phyloP scores from a whole-genome alignment of 345 rosid species.

The Eutrema heterophyllum region DNA sequence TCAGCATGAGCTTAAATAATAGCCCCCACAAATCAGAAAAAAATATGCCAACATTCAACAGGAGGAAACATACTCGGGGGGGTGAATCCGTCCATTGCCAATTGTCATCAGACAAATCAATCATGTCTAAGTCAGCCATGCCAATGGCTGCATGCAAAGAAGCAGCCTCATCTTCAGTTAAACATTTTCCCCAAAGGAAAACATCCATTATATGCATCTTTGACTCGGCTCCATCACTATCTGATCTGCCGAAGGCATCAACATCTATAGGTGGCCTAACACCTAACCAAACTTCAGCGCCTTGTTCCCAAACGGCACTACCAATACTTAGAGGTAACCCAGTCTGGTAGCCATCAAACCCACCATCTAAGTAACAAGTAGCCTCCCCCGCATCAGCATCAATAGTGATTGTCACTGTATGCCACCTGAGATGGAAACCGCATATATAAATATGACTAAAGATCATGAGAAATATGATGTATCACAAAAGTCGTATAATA shows the following conservation, averaged over 20 bases:
- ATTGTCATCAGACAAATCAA: slow-evolving; percentile 82
- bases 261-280: slow-evolving; percentile 86
- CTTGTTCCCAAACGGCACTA: slow-evolving; percentile 79
- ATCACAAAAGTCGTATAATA: not conserved
- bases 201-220: slow-evolving; percentile 99
- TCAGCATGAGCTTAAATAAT: slow-evolving; percentile 1
- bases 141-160: slow-evolving; percentile 77
- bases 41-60: slow-evolving; percentile 3
- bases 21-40: slow-evolving; percentile 4
- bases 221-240: slow-evolving; percentile 97
- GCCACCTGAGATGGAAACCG: slow-evolving; percentile 69
- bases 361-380: slow-evolving; percentile 96
- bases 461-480: slow-evolving; percentile 4
- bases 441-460: slow-evolving; percentile 3
- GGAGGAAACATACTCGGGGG: slow-evolving; percentile 57
- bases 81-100: slow-evolving; percentile 99
- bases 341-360: slow-evolving; percentile 83
- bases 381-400: slow-evolving; percentile 96
- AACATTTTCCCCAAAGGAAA: slow-evolving; percentile 96
- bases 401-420: slow-evolving; percentile 90
- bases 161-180: slow-evolving; percentile 88
- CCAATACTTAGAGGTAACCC: slow-evolving; percentile 64
- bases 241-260: slow-evolving; percentile 98
- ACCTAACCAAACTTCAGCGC: slow-evolving; percentile 93
- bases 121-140: slow-evolving; percentile 64